A percentile compares a stretch with the other conserved stretches of the same genome.
phyloP scores from a whole-genome alignment of 2,329 filamentous ascomycete species.

The Sporothrix pallida region DNA sequence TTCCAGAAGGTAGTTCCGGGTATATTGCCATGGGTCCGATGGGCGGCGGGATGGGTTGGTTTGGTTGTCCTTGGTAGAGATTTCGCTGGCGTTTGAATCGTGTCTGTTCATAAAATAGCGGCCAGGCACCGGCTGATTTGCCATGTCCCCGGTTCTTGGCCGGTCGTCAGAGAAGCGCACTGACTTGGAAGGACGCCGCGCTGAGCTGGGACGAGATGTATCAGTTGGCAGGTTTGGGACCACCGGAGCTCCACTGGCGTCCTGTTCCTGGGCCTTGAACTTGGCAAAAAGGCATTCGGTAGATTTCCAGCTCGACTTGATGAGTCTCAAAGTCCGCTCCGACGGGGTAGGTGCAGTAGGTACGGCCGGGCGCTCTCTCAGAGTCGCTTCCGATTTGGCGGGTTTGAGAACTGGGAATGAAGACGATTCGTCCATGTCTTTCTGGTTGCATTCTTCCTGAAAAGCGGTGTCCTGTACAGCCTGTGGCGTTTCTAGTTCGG shows the following conservation, averaged over 20 bases:
- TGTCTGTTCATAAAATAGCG: not conserved
- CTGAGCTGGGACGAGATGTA: not conserved
- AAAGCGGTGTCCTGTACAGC: not conserved
- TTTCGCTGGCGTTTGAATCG: not conserved
- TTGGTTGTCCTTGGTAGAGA: too few species aligned
- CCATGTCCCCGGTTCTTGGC: not conserved
- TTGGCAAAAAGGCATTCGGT: constrained; percentile 37
- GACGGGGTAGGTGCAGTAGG: not conserved
- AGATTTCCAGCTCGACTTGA: constrained; percentile 36
- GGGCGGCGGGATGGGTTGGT: not conserved
- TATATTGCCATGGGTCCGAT: constrained; percentile 36
- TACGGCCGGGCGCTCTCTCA: not conserved
- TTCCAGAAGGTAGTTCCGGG: constrained; percentile 35
- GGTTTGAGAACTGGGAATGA: constrained; percentile 27
- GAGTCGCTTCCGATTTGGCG: constrained; percentile 21
- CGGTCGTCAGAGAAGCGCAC: constrained; percentile 36
- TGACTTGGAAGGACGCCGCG: constrained; percentile 36
- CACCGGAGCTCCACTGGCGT: not conserved
- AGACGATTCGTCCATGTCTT: not conserved
- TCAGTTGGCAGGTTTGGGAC: not conserved
- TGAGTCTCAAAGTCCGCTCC: constrained; percentile 24
- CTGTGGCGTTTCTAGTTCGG: not conserved
- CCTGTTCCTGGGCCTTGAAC: constrained; percentile 33
- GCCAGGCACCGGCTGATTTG: not conserved
- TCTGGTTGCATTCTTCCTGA: not conserved